These are phyloP conservation scores for Calcarisporium arbuscula DNA, from an alignment of 2,329 filamentous ascomycete genomes.

Conservation along the genomic window DNA sequence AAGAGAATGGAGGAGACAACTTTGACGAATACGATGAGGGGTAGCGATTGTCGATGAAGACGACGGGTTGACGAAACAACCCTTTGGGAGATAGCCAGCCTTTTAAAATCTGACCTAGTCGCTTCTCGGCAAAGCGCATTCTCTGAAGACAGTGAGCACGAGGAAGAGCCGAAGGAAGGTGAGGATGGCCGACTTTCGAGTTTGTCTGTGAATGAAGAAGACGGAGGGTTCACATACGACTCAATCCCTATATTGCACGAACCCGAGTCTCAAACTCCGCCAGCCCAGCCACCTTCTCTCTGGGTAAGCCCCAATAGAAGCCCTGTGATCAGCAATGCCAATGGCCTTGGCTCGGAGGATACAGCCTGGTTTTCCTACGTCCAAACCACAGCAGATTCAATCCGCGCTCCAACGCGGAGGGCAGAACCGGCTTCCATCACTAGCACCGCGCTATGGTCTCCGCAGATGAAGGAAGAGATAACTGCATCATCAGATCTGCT, in stretches of 20 bases:
- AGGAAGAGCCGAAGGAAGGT: conserved; percentile 2
- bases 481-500: not conserved
- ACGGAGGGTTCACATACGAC: conserved; percentile 2
- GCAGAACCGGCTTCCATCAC: not conserved
- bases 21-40: too few species aligned
- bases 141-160: conserved; percentile 23
- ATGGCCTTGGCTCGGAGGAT: too few species aligned
- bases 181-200: not conserved
- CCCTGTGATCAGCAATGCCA: too few species aligned
- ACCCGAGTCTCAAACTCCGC: conserved; percentile 1
- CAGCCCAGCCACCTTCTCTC: conserved; percentile 5
- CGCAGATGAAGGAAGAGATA: not conserved
- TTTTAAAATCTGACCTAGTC: conserved; percentile 46
- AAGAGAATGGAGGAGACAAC: conserved; percentile 38
- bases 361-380: conserved; percentile 5
- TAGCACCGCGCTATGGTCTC: conserved; percentile 5
- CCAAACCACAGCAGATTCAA: not conserved
- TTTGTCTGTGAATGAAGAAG: not conserved
- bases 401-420: conserved; percentile 1
- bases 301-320: too few species aligned
- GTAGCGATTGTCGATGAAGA: conserved; percentile 27
- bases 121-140: conserved; percentile 47
- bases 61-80: conserved; percentile 48
- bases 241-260: conserved; percentile 5
- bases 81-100: conserved; percentile 57